Conservation (phyloP, 2,329 filamentous ascomycete genomes). For the Ascochyta pisi region DNA sequence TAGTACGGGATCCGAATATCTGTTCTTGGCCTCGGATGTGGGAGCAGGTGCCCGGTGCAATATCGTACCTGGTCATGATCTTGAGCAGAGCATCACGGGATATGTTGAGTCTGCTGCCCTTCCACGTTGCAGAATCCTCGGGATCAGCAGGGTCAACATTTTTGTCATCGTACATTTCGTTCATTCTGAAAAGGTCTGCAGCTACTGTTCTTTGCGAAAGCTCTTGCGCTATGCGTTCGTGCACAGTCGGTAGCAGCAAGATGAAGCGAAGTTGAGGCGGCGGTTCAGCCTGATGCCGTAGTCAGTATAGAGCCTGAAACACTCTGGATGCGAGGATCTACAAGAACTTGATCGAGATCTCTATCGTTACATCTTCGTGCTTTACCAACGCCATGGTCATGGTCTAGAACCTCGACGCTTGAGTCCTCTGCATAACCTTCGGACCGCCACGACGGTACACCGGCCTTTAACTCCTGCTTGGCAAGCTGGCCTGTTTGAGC, state of each 20-base stretch:
- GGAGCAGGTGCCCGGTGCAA: conserved; percentile 11
- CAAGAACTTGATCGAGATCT: conserved; percentile 10
- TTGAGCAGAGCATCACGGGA: conserved; percentile 8
- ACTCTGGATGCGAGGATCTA: neutral
- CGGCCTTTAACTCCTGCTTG: conserved; percentile 11
- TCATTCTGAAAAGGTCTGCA: conserved; percentile 7
- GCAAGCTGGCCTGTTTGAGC: conserved; percentile 3
- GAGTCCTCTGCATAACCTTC: conserved; percentile 15
- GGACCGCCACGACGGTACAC: conserved; percentile 12
- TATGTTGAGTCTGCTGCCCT: conserved; percentile 10
- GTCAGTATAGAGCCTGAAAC: too few relatives aligned
- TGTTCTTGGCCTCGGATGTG: conserved; percentile 24
- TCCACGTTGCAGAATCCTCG: neutral
- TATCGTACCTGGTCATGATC: conserved; percentile 14
- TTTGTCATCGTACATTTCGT: conserved; percentile 10
- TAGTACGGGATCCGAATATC: conserved; percentile 16
- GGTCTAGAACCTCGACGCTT: conserved; percentile 7
- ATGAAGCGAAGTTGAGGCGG: conserved; percentile 13
- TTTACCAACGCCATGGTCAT: conserved; percentile 5
- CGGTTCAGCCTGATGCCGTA: neutral
- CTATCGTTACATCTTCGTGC: conserved; percentile 4
- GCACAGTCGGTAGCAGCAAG: conserved; percentile 14
- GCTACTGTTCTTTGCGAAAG: conserved; percentile 4
- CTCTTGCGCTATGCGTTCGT: conserved; percentile 8
- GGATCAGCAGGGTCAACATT: conserved; percentile 8